phyloP scores from a whole-genome alignment of 306 rosid genomes.

The Citrullus mucosospermus region DNA sequence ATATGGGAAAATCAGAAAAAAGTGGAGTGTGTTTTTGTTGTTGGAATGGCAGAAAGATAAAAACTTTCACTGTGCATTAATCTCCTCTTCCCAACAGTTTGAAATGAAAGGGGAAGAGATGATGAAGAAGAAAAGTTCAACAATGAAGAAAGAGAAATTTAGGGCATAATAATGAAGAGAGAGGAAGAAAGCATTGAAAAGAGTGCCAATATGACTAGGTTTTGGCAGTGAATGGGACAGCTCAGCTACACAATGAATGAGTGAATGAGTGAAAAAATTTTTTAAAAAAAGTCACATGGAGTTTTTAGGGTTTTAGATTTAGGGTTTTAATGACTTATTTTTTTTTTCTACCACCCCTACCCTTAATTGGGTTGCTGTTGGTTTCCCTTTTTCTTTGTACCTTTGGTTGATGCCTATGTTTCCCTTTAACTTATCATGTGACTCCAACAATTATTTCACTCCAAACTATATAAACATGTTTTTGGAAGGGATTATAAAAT shows the following conservation, averaged over 20 bases:
- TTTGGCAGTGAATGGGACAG: slow-evolving; percentile 4
- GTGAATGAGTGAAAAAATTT: background rate
- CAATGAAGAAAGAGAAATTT: background rate
- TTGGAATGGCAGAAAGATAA: background rate
- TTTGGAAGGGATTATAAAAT: no score
- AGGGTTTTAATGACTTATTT: background rate
- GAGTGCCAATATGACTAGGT: slow-evolving; percentile 6
- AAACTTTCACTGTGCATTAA: background rate
- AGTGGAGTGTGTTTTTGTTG: background rate
- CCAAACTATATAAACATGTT: no score
- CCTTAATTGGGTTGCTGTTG: background rate
- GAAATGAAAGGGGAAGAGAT: background rate
- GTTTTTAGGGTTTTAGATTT: background rate
- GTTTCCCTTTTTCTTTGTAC: background rate
- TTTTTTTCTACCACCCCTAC: background rate
- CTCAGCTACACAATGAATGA: background rate
- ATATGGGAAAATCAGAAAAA: background rate
- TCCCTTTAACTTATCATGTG: background rate
- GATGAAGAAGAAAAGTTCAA: background rate
- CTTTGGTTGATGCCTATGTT: background rate
- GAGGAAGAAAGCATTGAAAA: background rate
- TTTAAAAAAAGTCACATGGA: background rate
- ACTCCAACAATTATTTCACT: background rate
- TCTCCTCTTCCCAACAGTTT: background rate
- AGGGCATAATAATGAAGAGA: background rate